Evolutionary conservation across 2,329 filamentous ascomycete genomes (phyloP).

Genomic region (Xylariaceae sp.): DNA sequence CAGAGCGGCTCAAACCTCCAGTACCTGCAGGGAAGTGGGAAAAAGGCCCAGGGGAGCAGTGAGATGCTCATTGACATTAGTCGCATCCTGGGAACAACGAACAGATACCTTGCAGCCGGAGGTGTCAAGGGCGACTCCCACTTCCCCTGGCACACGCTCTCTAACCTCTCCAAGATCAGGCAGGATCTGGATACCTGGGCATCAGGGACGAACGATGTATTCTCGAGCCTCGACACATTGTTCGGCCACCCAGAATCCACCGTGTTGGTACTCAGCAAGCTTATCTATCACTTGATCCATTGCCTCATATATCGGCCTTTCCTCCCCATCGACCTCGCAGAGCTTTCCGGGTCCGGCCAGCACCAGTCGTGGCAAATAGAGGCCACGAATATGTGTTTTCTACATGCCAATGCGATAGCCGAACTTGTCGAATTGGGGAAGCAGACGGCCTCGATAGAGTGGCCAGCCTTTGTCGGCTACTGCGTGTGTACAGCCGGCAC

Average conservation of each 20-base stretch:
- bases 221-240: conserved; percentile 65
- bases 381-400: conserved; percentile 76
- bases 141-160: conserved; percentile 84
- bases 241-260: conserved; percentile 75
- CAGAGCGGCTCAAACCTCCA: conserved; percentile 71
- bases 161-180: conserved; percentile 76
- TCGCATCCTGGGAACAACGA: conserved; percentile 74
- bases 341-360: conserved; percentile 71
- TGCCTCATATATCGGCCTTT: conserved; percentile 84
- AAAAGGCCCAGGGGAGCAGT: conserved; percentile 65
- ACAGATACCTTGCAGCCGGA: conserved; percentile 74
- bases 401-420: conserved; percentile 81
- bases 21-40: conserved; percentile 60
- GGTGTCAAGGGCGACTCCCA: conserved; percentile 85
- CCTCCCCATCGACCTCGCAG: conserved; percentile 73
- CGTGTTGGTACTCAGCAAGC: conserved; percentile 71
- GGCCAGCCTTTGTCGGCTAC: conserved; percentile 81
- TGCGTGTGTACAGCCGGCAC: conserved; percentile 82
- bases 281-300: conserved; percentile 80
- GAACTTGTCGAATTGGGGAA: conserved; percentile 75
- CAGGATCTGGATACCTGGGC: conserved; percentile 83
- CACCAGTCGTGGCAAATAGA: conserved; percentile 92
- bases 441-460: conserved; percentile 67
- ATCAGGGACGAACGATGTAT: conserved; percentile 70
- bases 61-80: conserved; percentile 81